Base-by-base conservation (phyloP, 2,329 filamentous ascomycete genomes). In the Ceratocystis alfenasii region DNA sequence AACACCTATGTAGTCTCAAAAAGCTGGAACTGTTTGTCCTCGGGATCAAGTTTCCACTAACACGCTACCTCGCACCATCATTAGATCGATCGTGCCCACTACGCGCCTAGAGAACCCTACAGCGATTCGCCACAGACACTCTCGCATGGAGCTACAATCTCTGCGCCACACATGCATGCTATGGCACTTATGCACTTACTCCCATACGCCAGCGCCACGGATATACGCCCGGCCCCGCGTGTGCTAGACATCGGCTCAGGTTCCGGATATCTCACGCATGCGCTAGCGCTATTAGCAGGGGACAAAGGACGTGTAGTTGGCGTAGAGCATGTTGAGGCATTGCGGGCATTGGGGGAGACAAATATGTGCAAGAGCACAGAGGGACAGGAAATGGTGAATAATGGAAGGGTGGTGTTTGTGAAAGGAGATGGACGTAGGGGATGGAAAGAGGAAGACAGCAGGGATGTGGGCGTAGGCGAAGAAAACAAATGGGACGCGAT, bases 81-180 rank as follows among this genome's bases (percentile, higher is more conserved):
- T 8, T 70, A 91, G 87, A 90, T 97, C 73, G 93, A 99, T 75
- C 85, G 94, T 68, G 91, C 83, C 0, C 83, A 97, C 76, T 97
- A 93, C 76, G 83, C 88, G 15, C 88, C 89, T 2, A 72, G 75
- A 0, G 74, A 74, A 8, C 85, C 94, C 2, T 97, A 97, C 73
- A 74, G 79, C 66, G 82, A 84, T 74, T 77, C 76, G 0, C 82
- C 81, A 0, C 81, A 84, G 69, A 70, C 76, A 67, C 83, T 85
- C 74, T 81, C 82, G 68, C 75, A 83, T 73, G 69, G 69, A 5
- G 82, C 80, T 55, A 84, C 82, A 71, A 85, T 85, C 69, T 81
- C 78, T 1, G 82, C 82, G 1, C 82, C 82, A 33, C 82, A 85
- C 74, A 85, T 85, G 82, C 82, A 85, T 73, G 82, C 81, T 67